Conservation (phyloP, 495 filamentous ascomycete species). For the Podospora pseudoanserina region DNA sequence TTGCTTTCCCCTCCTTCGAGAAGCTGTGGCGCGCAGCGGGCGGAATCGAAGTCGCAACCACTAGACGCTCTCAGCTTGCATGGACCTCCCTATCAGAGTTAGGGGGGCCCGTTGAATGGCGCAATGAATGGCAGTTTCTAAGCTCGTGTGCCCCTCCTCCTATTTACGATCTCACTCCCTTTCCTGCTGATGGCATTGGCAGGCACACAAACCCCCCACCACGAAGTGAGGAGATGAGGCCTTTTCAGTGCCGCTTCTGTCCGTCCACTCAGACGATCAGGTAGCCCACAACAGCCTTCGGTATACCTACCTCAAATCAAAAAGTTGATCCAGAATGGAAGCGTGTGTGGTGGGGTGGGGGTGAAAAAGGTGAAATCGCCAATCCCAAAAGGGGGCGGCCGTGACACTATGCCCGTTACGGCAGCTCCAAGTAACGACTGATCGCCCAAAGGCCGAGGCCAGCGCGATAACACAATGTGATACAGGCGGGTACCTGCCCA, state of each 20-base stretch:
- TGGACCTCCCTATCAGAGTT: constrained; percentile 11
- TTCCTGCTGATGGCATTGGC: not conserved
- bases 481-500: constrained; percentile 6
- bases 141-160: not conserved
- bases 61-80: not conserved
- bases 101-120: not conserved
- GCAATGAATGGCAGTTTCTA: not conserved
- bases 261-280: not conserved
- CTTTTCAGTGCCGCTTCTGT: not conserved
- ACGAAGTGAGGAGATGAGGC: not conserved
- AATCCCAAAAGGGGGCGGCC: not conserved
- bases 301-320: not conserved
- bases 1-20: constrained; percentile 1
- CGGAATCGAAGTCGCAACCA: not conserved
- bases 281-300: not conserved
- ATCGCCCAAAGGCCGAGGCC: not conserved
- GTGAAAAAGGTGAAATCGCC: not conserved
- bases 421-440: constrained; percentile 8
- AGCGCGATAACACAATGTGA: constrained; percentile 6
- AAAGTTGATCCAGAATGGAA: not conserved
- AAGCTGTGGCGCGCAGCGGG: constrained; percentile 1
- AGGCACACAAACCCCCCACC: not conserved
- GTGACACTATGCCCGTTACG: constrained; percentile 10
- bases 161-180: not conserved
- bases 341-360: not conserved